Base-by-base conservation (phyloP, 2,329 filamentous ascomycete genomes). In the Claviceps humidiphila region DNA sequence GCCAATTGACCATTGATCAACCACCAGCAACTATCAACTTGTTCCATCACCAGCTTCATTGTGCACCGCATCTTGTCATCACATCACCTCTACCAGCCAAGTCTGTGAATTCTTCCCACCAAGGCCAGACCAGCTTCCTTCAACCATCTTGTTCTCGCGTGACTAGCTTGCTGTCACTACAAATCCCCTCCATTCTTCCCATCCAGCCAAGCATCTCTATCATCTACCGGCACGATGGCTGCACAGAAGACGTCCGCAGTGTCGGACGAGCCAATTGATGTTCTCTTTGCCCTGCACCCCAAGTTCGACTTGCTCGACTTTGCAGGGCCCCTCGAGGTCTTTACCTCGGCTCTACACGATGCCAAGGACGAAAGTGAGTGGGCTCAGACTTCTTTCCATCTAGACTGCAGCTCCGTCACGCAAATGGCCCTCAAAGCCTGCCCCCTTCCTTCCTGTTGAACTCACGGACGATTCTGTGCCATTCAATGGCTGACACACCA, bases 291-390 rank as follows among this genome's bases (percentile, higher is more conserved):
- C 60, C 72, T 82, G 60, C 78, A 82, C 51, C 68, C 73, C 63
- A 77, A 79, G 64, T 82, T 81, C 64, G 71, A 81, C 63, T 65
- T 81, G 54, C 60, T 80, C 58, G 78, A 81, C 70, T 74, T 81
- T 58, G 74, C 76, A 53, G 78, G 76, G 57, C 72, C 76, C 44
- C 63, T 77, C 50, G 73, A 80, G 68, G 72, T 74, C 56, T 69
- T 82, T 53, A 66, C 66, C 57, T 65, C 63, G 48, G 75, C 77
- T 54, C 71, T 72, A 43, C 76, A 80, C 56, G 71, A 81, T 57
- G 69, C 72, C 58, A 72, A 75, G 51, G 74, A 81, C 60, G 63
- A 69, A 40, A 67, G 78, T 78, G 70, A 39, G 9, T 14, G 30
- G 30, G 30, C 30, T 34, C 30, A 34, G 30, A 34, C 30, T 34